A percentile compares a stretch with the other conserved stretches of the same genome.
Evolutionary conservation across 257 asterid genomes (phyloP).

Genomic region (Mentha longifolia): DNA sequence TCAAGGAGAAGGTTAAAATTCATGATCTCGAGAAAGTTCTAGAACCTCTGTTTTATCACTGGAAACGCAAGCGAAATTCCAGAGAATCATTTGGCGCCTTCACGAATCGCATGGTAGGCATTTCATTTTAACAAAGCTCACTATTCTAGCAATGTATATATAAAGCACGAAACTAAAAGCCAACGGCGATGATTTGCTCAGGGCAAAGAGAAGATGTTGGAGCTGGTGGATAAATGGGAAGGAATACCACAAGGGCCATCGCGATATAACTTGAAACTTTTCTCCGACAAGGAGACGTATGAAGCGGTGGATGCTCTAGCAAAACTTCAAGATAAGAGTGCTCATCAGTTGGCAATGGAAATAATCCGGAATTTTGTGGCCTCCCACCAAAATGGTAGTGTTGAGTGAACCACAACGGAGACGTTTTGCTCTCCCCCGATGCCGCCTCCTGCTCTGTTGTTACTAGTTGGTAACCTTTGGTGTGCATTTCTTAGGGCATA

Average conservation of each 20-base stretch:
- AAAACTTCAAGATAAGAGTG: conserved; percentile 60
- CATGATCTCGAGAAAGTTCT: conserved; percentile 90
- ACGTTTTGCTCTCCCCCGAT: conserved; percentile 22
- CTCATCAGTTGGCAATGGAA: conserved; percentile 88
- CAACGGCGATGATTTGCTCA: conserved; percentile 32
- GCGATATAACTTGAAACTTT: conserved; percentile 70
- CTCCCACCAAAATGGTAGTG: conserved; percentile 63
- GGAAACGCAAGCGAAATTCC: conserved; percentile 77
- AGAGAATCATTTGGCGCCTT: conserved; percentile 92
- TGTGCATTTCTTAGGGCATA: conserved; percentile 26
- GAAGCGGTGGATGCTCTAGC: conserved; percentile 68
- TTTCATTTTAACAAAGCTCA: conserved; percentile 13
- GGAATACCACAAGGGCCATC: conserved; percentile 67
- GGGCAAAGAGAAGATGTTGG: conserved; percentile 85
- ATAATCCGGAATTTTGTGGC: conserved; percentile 77
- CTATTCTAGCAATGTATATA: neutral
- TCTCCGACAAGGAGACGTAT: conserved; percentile 75
- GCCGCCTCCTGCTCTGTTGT: conserved; percentile 32
- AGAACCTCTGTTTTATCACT: conserved; percentile 89
- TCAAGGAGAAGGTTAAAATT: conserved; percentile 88
- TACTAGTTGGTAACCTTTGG: conserved; percentile 43
- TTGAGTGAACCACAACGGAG: conserved; percentile 38
- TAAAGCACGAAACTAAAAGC: neutral
- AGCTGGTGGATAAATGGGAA: conserved; percentile 78
- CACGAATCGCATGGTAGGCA: conserved; percentile 77